phyloP scores from a whole-genome alignment of 2,329 filamentous ascomycete species.

The Phoma sp. region DNA sequence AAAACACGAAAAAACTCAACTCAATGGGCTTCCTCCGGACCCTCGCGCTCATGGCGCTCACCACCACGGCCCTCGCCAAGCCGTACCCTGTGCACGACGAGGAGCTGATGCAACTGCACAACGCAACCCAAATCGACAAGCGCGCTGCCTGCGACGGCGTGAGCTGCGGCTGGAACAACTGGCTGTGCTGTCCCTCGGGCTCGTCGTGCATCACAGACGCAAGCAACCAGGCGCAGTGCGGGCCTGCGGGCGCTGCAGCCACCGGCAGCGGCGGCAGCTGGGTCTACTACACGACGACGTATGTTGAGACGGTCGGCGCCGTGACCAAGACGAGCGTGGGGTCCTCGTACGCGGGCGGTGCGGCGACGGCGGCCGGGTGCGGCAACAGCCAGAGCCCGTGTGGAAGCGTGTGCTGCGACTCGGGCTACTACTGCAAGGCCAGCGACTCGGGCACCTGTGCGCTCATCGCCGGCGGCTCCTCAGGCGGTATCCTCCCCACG shows the following conservation, averaged over 20 bases:
- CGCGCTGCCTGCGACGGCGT: constrained; percentile 25
- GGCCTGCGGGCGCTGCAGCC: constrained; percentile 28
- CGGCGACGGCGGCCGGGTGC: constrained; percentile 49
- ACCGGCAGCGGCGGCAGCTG: constrained; percentile 53
- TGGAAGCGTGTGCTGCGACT: constrained; percentile 73
- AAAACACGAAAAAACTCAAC: background rate
- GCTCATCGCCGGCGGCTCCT: constrained; percentile 60
- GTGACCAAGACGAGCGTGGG: constrained; percentile 61
- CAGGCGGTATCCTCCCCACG: constrained; percentile 43
- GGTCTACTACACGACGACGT: constrained; percentile 65
- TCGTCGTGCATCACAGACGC: constrained; percentile 42
- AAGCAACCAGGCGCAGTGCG: constrained; percentile 47
- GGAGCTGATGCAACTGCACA: constrained; percentile 37
- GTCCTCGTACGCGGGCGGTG: constrained; percentile 49
- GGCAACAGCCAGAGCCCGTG: constrained; percentile 64
- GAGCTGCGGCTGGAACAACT: constrained; percentile 43
- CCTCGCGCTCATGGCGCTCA: constrained; percentile 66
- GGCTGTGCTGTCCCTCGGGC: constrained; percentile 45
- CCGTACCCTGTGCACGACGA: constrained; percentile 39
- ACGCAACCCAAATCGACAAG: constrained; percentile 36
- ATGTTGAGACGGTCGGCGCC: constrained; percentile 59
- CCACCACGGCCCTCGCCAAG: constrained; percentile 60
- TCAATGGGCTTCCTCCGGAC: constrained; percentile 53
- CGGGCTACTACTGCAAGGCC: constrained; percentile 67
- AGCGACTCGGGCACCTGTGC: constrained; percentile 62